Conservation (phyloP, 345 rosid genomes). For the Syzygium aqueum region DNA sequence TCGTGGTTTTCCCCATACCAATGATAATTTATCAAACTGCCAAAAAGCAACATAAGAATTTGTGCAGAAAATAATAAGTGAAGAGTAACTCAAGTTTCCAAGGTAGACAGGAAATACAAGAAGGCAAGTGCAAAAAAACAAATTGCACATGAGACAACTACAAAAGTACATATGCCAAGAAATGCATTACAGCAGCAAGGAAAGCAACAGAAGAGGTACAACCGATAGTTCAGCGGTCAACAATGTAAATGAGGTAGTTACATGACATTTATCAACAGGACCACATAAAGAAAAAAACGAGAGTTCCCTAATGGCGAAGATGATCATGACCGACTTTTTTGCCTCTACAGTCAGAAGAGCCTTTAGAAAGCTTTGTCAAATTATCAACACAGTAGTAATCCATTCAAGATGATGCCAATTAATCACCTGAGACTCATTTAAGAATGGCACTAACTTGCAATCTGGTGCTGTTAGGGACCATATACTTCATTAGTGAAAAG, state of each 20-base stretch:
- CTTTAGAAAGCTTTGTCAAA: neutral
- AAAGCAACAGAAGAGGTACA: neutral
- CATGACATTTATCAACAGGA: neutral
- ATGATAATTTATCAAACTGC: constrained; percentile 70
- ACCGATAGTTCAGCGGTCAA: neutral
- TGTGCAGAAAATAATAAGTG: neutral
- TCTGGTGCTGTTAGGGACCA: neutral
- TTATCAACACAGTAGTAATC: neutral
- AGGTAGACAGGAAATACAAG: neutral
- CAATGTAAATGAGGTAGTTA: neutral
- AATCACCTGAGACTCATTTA: neutral
- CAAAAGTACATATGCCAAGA: neutral
- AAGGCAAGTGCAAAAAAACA: neutral
- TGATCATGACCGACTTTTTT: neutral
- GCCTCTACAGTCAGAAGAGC: neutral
- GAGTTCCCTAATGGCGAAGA: neutral
- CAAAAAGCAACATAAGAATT: constrained; percentile 5
- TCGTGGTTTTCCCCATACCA: constrained; percentile 94
- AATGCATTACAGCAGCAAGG: neutral
- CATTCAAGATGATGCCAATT: neutral
- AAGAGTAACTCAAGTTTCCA: neutral
- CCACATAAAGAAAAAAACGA: rapidly evolving
- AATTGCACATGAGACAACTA: neutral
- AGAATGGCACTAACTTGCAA: neutral
- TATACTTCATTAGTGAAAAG: neutral